Conservation (phyloP, 2,329 filamentous ascomycete species). For the Trichoderma hamatum region DNA sequence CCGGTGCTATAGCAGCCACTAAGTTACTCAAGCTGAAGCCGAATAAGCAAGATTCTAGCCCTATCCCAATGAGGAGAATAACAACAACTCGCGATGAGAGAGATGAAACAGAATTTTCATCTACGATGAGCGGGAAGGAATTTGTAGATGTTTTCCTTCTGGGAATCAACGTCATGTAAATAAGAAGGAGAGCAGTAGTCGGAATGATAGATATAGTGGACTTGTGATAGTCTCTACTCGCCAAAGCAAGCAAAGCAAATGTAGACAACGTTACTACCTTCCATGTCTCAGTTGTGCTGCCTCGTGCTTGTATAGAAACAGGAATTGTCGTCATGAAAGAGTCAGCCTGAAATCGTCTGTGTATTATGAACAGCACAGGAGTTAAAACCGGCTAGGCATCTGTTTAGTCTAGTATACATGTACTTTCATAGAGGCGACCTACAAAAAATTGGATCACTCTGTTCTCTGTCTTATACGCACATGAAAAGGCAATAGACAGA, state of each 20-base stretch:
- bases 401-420: neutral
- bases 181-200: slow-evolving; percentile 34
- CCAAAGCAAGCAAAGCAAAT: slow-evolving; percentile 31
- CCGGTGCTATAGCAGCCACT: slow-evolving; percentile 32
- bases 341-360: slow-evolving; percentile 7
- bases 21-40: slow-evolving; percentile 29
- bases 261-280: slow-evolving; percentile 7
- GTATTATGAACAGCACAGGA: slow-evolving; percentile 31
- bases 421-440: neutral
- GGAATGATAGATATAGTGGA: slow-evolving; percentile 36
- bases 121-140: slow-evolving; percentile 28
- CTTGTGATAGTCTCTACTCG: slow-evolving; percentile 35
- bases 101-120: slow-evolving; percentile 33
- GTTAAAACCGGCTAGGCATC: slow-evolving; percentile 32
- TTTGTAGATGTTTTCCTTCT: neutral
- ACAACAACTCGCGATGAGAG: slow-evolving; percentile 33
- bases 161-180: slow-evolving; percentile 35
- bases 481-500: slow-evolving; percentile 18
- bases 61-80: slow-evolving; percentile 31
- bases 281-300: neutral
- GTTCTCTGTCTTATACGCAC: slow-evolving; percentile 32
- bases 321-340: neutral
- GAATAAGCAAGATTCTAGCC: neutral
- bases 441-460: slow-evolving; percentile 26
- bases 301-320: neutral